Percentiles rank a stretch among this genome's conserved stretches.
These are phyloP conservation scores for Nannizziopsis arthrosporioides DNA, from an alignment of 2,329 filamentous ascomycete species.

Conservation along the genomic window DNA sequence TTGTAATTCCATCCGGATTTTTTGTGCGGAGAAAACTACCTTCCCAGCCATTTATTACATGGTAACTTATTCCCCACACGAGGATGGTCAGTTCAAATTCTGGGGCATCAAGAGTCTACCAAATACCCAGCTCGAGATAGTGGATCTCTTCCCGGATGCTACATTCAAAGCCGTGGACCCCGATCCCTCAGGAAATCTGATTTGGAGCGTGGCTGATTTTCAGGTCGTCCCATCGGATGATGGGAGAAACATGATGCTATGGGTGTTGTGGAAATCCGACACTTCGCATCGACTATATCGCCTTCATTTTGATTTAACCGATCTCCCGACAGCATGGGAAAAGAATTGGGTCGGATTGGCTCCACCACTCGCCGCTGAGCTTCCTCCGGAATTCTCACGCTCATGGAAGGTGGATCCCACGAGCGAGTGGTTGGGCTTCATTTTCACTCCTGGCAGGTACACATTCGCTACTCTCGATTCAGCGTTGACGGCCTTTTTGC, in stretches of 20 bases:
- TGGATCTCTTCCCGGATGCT: slow-evolving; percentile 56
- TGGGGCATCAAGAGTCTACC: slow-evolving; percentile 61
- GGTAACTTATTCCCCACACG: slow-evolving; percentile 77
- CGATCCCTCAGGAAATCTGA: slow-evolving; percentile 53
- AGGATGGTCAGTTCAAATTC: slow-evolving; percentile 85
- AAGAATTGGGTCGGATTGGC: slow-evolving; percentile 59
- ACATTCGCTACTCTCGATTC: slow-evolving; percentile 69
- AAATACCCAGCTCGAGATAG: slow-evolving; percentile 48
- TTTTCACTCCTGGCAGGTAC: slow-evolving; percentile 75
- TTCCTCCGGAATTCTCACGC: slow-evolving; percentile 47
- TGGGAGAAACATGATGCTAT: slow-evolving; percentile 50
- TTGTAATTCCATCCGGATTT: slow-evolving; percentile 61
- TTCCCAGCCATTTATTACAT: slow-evolving; percentile 47
- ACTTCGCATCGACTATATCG: slow-evolving; percentile 63
- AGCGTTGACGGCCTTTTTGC: slow-evolving; percentile 69
- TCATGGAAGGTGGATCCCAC: slow-evolving; percentile 58
- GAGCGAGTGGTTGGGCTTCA: slow-evolving; percentile 75
- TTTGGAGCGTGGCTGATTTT: slow-evolving; percentile 74
- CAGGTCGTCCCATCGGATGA: slow-evolving; percentile 45
- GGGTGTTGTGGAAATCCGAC: slow-evolving; percentile 78
- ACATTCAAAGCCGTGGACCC: slow-evolving; percentile 54
- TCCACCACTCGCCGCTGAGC: slow-evolving; percentile 45
- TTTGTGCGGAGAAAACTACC: slow-evolving; percentile 44
- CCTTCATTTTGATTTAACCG: slow-evolving; percentile 59
- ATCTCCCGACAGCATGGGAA: slow-evolving; percentile 51